These are phyloP conservation scores for Neofusicoccum umdonicola DNA, from an alignment of 2,329 filamentous ascomycete species.

Conservation along the genomic window DNA sequence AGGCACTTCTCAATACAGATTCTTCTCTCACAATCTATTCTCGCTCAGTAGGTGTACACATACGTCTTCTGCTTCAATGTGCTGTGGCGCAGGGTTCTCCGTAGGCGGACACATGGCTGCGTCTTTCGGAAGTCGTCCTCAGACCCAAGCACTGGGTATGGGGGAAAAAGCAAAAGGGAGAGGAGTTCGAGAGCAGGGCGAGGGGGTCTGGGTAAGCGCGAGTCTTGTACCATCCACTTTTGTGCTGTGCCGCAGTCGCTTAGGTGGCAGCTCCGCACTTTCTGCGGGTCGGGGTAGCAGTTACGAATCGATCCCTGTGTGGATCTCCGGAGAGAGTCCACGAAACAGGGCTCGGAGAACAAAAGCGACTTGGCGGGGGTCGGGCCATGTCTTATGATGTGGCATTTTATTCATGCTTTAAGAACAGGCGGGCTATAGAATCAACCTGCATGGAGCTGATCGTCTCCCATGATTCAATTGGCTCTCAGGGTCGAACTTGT, in stretches of 20 bases:
- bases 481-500: too few relatives aligned
- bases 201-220: background rate
- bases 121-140: too few relatives aligned
- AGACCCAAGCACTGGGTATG: background rate
- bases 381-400: too few relatives aligned
- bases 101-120: background rate
- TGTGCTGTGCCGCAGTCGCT: background rate
- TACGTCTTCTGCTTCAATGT: slow-evolving; percentile 6
- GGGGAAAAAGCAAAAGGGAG: background rate
- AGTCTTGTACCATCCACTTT: too few relatives aligned
- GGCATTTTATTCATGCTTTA: too few relatives aligned
- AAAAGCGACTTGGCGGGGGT: background rate
- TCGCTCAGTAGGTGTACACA: background rate
- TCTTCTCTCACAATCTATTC: background rate
- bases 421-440: too few relatives aligned
- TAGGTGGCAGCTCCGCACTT: background rate
- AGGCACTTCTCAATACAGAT: background rate
- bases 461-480: too few relatives aligned
- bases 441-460: too few relatives aligned
- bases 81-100: background rate
- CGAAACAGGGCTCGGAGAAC: background rate
- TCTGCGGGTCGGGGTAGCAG: background rate
- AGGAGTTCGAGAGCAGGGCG: background rate
- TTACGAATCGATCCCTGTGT: background rate
- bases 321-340: background rate